Evolutionary conservation across 1,284 basidiomycete species (phyloP), one percentile per base, ranked within the genome.

Genomic region (Wallemia hederae): DNA sequence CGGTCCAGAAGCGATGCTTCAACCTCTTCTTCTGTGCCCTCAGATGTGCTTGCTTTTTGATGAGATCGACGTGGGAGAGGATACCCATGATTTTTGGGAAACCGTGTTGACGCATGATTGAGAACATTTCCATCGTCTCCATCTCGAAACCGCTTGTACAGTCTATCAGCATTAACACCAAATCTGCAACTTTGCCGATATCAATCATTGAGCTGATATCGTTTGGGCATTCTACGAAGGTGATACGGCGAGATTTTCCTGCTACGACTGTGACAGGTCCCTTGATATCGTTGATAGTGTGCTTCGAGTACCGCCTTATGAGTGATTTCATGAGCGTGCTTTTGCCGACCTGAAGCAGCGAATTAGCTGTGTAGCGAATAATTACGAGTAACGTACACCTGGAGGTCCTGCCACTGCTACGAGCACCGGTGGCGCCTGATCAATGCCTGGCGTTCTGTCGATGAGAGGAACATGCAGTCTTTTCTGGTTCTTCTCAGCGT

Each of bases 1-100:
- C 94, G 0, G 92, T 90, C 92, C 94, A 99, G 74, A 99, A 99
- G n/a, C 94, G 85, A 70, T 89, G 92, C 73, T 98, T 99, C 58
- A 99, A 78, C 0, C 82, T 74, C 69, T 96, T 97, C 75, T 98
- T 99, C 60, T 89, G 91, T 59, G 81, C 81, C 63, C 84, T 85
- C 59, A 97, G 79, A 1, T 82, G 83, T 0, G 83, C 78, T 5
- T 84, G 78, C 69, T 91, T 94, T 75, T 96, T 96, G 68, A 99
- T 87, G 63, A 99, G 81, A 72, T 98, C 94, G 57, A 98, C 79
- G 70, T 99, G 94, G 24, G 90, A 86, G 55, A 99, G 81, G 60
- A 99, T 74, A 62, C 92, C 92, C 63, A 99, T 90, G 67, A 98
- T 86, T 75, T 98, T 98, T 1, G 94, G 94, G 70, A 98, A 92